Percentiles rank a stretch among this genome's conserved stretches.
Conservation (phyloP, 23 red algal genomes). For the Gracilariopsis chorda region DNA sequence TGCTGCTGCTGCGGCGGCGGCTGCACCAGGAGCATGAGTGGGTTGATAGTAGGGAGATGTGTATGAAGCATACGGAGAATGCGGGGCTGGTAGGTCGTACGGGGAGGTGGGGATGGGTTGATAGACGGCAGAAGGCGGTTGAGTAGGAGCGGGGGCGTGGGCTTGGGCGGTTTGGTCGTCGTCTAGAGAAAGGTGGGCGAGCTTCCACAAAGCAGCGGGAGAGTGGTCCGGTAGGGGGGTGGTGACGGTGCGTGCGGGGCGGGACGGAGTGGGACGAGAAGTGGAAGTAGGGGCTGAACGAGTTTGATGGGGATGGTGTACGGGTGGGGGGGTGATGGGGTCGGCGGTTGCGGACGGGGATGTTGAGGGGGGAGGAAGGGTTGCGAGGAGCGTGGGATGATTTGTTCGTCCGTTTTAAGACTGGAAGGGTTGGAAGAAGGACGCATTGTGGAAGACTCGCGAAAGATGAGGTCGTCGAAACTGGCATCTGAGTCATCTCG, state of each 20-base stretch:
- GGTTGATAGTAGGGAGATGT: neutral
- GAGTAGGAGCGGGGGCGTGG: neutral
- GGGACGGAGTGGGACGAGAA: neutral
- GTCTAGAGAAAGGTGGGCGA: constrained; percentile 35
- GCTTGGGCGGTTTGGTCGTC: neutral
- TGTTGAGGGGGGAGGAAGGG: neutral
- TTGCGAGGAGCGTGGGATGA: neutral
- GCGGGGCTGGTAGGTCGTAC: constrained; percentile 1
- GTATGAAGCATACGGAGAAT: constrained; percentile 16
- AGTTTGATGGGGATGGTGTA: neutral
- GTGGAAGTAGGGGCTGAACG: neutral
- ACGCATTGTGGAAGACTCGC: constrained; percentile 76
- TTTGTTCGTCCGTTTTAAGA: neutral
- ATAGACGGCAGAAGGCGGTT: neutral
- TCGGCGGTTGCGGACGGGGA: neutral
- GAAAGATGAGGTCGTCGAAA: constrained; percentile 96
- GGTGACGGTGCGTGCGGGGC: neutral
- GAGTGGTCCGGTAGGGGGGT: neutral
- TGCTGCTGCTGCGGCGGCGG: constrained; percentile 32
- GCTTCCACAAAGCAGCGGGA: constrained; percentile 11
- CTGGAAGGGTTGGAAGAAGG: constrained; percentile 34
- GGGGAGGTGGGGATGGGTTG: neutral
- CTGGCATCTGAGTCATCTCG: constrained; percentile 52
- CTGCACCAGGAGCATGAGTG: constrained; percentile 2
- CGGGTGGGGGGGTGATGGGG: neutral